Percentiles rank a stretch among this genome's conserved stretches.
Conservation (phyloP, 2,329 filamentous ascomycete genomes). For the Alternaria panax region DNA sequence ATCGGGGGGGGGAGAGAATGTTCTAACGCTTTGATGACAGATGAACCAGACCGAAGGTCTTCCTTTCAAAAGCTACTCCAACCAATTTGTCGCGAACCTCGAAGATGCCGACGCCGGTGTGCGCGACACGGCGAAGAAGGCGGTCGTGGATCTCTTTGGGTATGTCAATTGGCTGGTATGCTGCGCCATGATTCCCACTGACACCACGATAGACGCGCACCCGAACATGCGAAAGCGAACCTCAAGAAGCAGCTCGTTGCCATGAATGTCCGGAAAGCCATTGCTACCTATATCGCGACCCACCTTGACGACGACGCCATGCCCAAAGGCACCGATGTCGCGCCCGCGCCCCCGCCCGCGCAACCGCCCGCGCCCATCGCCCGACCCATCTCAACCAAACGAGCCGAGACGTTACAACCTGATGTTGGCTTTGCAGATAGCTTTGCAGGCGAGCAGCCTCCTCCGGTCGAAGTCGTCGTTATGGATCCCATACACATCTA, state of each 20-base stretch:
- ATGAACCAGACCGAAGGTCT: constrained; percentile 83
- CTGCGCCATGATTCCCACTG: constrained; percentile 16
- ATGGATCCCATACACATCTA: constrained; percentile 86
- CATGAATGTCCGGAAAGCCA: constrained; percentile 85
- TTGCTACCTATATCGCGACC: constrained; percentile 80
- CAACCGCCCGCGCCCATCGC: constrained; percentile 32
- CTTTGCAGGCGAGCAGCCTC: constrained; percentile 61
- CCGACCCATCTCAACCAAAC: constrained; percentile 43
- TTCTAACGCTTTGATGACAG: constrained; percentile 51
- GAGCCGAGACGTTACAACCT: constrained; percentile 48
- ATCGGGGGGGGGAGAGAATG: background rate
- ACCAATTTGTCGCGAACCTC: constrained; percentile 80
- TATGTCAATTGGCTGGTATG: constrained; percentile 48
- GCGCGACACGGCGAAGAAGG: constrained; percentile 80
- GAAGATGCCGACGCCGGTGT: constrained; percentile 91
- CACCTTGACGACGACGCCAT: constrained; percentile 74
- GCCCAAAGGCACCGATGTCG: constrained; percentile 33
- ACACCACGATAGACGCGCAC: constrained; percentile 67
- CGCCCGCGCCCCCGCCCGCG: constrained; percentile 9
- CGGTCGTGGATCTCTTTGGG: constrained; percentile 87
- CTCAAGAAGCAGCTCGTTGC: constrained; percentile 84
- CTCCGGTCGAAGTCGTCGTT: constrained; percentile 70
- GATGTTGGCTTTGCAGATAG: constrained; percentile 54
- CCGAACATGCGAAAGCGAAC: constrained; percentile 84
- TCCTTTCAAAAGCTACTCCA: constrained; percentile 83